Evolutionary conservation across 2,329 filamentous ascomycete genomes (phyloP).

Genomic region (Exophiala phaeomuriformis): DNA sequence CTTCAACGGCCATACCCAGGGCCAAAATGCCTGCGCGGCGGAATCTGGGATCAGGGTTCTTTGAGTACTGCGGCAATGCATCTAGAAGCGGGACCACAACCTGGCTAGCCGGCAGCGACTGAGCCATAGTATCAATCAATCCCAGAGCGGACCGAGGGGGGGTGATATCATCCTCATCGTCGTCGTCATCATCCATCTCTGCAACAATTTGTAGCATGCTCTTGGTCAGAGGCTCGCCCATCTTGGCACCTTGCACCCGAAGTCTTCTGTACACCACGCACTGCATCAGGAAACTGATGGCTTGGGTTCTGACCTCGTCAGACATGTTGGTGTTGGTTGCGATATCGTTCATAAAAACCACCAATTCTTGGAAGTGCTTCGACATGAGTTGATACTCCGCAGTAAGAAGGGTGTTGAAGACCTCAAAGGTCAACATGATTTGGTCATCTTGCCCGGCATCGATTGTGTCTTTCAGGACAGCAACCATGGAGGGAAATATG

Average conservation of each 20-base stretch:
- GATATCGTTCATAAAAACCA: slow-evolving; percentile 90
- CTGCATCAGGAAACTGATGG: slow-evolving; percentile 89
- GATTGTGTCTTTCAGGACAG: slow-evolving; percentile 77
- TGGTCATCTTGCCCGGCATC: slow-evolving; percentile 76
- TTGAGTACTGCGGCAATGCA: slow-evolving; percentile 73
- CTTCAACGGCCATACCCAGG: slow-evolving; percentile 89
- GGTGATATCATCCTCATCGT: slow-evolving; percentile 76
- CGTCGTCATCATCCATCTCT: slow-evolving; percentile 57
- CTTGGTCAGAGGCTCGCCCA: slow-evolving; percentile 78
- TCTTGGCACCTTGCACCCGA: slow-evolving; percentile 84
- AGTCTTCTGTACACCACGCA: slow-evolving; percentile 85
- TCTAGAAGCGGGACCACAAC: slow-evolving; percentile 89
- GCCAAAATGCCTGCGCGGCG: slow-evolving; percentile 86
- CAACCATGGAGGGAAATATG: slow-evolving; percentile 80
- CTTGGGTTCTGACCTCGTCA: slow-evolving; percentile 81
- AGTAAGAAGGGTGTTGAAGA: slow-evolving; percentile 89
- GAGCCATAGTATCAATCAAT: slow-evolving; percentile 81
- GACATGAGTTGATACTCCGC: slow-evolving; percentile 80
- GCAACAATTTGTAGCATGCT: slow-evolving; percentile 84
- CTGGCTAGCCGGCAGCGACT: slow-evolving; percentile 82
- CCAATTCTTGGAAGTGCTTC: slow-evolving; percentile 78
- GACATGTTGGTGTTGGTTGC: slow-evolving; percentile 67
- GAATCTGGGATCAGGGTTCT: slow-evolving; percentile 65
- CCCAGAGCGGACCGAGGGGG: slow-evolving; percentile 78
- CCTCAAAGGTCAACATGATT: slow-evolving; percentile 84